These are phyloP conservation scores for Arthrinium puccinioides DNA, from an alignment of 2,329 filamentous ascomycete species.

Conservation along the genomic window DNA sequence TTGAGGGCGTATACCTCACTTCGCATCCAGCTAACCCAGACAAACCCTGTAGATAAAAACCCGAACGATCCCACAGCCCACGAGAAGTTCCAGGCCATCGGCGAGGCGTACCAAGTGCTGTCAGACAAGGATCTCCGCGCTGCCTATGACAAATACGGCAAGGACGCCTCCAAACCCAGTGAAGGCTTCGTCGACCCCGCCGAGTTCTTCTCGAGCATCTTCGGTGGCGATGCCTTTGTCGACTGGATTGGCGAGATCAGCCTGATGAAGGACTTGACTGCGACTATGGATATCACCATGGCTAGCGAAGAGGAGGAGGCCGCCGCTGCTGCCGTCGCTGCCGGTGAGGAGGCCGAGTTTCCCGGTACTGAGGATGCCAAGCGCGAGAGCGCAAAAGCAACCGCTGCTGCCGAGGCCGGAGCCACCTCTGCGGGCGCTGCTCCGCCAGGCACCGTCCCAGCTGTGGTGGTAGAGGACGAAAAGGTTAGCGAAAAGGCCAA, in stretches of 20 bases:
- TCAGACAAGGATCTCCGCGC: slow-evolving; percentile 80
- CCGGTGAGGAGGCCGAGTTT: slow-evolving; percentile 40
- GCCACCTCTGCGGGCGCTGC: slow-evolving; percentile 16
- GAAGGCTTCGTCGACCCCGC: slow-evolving; percentile 92
- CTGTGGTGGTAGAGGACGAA: slow-evolving; percentile 25
- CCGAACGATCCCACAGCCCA: slow-evolving; percentile 91
- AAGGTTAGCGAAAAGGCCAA: slow-evolving; percentile 17
- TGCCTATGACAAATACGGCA: slow-evolving; percentile 95
- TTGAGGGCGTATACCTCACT: too few species aligned
- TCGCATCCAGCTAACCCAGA: slow-evolving; percentile 6
- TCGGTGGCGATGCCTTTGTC: slow-evolving; percentile 89
- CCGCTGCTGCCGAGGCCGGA: slow-evolving; percentile 23
- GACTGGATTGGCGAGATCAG: slow-evolving; percentile 98
- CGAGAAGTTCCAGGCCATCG: slow-evolving; percentile 86
- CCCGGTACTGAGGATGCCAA: slow-evolving; percentile 50
- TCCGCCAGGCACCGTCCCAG: slow-evolving; percentile 15
- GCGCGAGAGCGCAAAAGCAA: slow-evolving; percentile 42
- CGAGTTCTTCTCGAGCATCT: slow-evolving; percentile 98
- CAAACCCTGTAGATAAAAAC: slow-evolving; percentile 72
- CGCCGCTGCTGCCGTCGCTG: slow-evolving; percentile 42
- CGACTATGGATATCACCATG: slow-evolving; percentile 97
- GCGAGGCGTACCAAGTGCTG: slow-evolving; percentile 71
- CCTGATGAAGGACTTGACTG: slow-evolving; percentile 95
- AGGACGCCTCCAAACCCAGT: slow-evolving; percentile 84
- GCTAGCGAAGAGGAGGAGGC: slow-evolving; percentile 58